phyloP scores from a whole-genome alignment of 768 basidiomycete species.

The Amanita inopinata region DNA sequence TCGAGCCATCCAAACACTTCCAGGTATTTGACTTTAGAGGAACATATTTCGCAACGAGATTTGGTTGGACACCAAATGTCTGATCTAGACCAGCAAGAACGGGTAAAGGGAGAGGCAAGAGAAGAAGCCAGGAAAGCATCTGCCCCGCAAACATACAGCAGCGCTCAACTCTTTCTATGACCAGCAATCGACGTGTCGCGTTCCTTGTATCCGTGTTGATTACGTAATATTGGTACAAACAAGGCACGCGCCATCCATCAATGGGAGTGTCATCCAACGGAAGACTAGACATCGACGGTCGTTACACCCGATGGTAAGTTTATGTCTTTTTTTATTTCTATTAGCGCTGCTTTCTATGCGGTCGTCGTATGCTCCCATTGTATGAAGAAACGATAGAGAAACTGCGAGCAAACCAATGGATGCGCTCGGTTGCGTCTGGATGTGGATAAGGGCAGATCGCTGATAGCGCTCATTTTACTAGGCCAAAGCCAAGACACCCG shows the following conservation, averaged over 20 bases:
- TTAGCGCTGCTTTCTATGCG: not conserved
- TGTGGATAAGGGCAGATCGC: constrained; percentile 18
- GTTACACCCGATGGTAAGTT: constrained; percentile 33
- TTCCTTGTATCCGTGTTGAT: constrained; percentile 12
- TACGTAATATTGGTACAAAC: constrained; percentile 28
- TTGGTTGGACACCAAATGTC: constrained; percentile 49
- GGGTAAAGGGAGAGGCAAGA: constrained; percentile 30
- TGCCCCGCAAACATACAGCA: constrained; percentile 9
- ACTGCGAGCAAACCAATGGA: constrained; percentile 23
- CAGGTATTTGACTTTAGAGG: constrained; percentile 48
- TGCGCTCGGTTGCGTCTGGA: constrained; percentile 25
- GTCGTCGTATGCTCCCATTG: not conserved
- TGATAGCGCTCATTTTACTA: constrained; percentile 20
- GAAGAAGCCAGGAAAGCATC: constrained; percentile 46
- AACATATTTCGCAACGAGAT: constrained; percentile 44
- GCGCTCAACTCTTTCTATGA: constrained; percentile 4
- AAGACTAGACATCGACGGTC: constrained; percentile 32
- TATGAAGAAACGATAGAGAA: not conserved
- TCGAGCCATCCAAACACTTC: constrained; percentile 75
- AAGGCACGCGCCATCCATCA: constrained; percentile 27
- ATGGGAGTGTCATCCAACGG: constrained; percentile 12
- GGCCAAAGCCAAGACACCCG: constrained; percentile 75
- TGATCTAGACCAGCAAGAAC: constrained; percentile 35
- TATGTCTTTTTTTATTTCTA: constrained; percentile 10
- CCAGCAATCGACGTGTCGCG: constrained; percentile 29